Percentiles rank a stretch among this genome's conserved stretches.
phyloP scores from a whole-genome alignment of 2,329 filamentous ascomycete species.

The Corynespora cassiicola region DNA sequence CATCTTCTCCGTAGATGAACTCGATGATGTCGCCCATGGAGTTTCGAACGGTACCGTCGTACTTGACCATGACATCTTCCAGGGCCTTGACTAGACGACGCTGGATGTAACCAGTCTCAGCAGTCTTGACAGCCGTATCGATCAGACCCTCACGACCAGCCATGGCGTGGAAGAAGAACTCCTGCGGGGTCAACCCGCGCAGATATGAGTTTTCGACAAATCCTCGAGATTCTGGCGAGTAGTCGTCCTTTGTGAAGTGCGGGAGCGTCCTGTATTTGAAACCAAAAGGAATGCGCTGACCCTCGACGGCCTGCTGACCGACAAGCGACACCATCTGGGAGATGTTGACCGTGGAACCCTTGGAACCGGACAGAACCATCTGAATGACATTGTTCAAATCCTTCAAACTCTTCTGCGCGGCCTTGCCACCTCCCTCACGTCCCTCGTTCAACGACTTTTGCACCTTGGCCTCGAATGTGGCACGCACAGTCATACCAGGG shows the following conservation, averaged over 20 bases:
- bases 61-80: conserved; percentile 96
- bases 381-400: conserved; percentile 95
- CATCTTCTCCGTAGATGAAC: conserved; percentile 97
- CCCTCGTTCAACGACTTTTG: conserved; percentile 93
- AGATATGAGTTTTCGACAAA: conserved; percentile 99
- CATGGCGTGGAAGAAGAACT: conserved; percentile 99
- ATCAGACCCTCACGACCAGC: conserved; percentile 99
- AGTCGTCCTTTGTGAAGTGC: conserved; percentile 99
- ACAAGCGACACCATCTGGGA: conserved; percentile 99
- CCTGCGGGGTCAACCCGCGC: conserved; percentile 89
- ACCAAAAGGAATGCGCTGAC: conserved; percentile 97
- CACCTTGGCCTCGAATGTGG: conserved; percentile 97
- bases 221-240: conserved; percentile 93
- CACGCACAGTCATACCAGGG: conserved; percentile 97
- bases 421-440: conserved; percentile 94
- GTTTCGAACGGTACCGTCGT: conserved; percentile 96
- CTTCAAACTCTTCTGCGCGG: conserved; percentile 89
- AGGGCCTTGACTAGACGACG: conserved; percentile 97
- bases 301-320: conserved; percentile 97
- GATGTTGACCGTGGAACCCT: conserved; percentile 99
- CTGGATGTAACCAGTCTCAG: conserved; percentile 98
- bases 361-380: conserved; percentile 96
- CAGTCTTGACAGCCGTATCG: conserved; percentile 98
- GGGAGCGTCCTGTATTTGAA: conserved; percentile 98
- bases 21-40: conserved; percentile 96